Evolutionary conservation across 176 grass and related monocot species (phyloP), one percentile per base, ranked within the genome.

Genomic region (Bromus sterilis): DNA sequence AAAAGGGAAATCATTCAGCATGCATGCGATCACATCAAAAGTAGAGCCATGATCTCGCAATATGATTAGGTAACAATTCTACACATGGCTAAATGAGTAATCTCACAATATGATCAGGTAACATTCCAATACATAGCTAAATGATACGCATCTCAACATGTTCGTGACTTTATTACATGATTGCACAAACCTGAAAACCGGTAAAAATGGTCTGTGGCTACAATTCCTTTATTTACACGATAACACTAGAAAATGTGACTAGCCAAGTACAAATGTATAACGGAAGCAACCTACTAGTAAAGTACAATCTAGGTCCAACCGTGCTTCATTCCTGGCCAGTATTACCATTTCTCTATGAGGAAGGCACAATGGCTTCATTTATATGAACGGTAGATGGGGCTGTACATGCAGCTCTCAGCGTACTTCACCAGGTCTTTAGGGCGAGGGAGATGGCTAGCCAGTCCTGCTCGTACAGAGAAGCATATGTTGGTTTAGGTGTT

Each of bases 321-420:
- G 5, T 5, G 11, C 61, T 35, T 84, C 34, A 34, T 73, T 71
- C 32, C 10, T 39, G 28, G 28, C 4, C 9, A 24, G 37, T 66
- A 74, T 26, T n/a, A n/a, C n/a, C n/a, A n/a, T n/a, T n/a, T n/a
- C n/a, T n/a, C n/a, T n/a, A n/a, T n/a, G n/a, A n/a, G n/a, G n/a
- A 33, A 4, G 46, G 26, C 34, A 43, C 16, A 15, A 11, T 26
- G 16, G 14, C 0, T 78, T 89, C 79, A 95, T 76, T 86, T 81
- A 24, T 98, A 98, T 20, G 46, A 79, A 66, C 92, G 92, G 76
- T 95, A 98, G n/a, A 86, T 21, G 14, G 95, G 92, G 23, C 75
- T 93, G 79, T 98, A 98, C 95, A 95, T 98, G 79, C 92, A 98
- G 34, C 92, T 98, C 82, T 93, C 82, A 1, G 92, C 86, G 43